Base-by-base conservation (phyloP, 768 basidiomycete species). In the Rhizopogon sp. region DNA sequence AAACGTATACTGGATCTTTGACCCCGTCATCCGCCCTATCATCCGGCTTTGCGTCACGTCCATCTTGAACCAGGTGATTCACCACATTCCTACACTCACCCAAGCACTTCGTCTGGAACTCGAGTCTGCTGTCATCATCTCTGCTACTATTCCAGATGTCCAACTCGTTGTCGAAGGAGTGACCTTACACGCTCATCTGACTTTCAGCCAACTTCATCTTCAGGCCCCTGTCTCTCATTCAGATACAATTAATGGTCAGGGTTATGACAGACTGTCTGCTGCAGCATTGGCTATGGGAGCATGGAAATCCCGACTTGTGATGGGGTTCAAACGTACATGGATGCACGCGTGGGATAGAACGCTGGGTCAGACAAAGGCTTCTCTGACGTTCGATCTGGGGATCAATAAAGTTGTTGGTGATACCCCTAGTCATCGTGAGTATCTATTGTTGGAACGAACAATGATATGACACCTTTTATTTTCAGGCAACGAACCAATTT, bases 321-420 rank as follows among this genome's bases (percentile, higher is more conserved):
- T 76, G 46, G 83, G 87, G 56, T 73, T 88, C 49, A 76, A 74
- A 44, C 74, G 88, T 54, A 81, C 87, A 25, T 79, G 87, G 74
- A 82, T 84, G 49, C 76, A 81, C 52, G 87, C 87, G 41, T 83
- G 87, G 74, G 84, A 87, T 57, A 76, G 81, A 51, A 87, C 87
- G 25, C 78, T 86, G 74, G 87, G 84, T 11, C 77, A 74, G 40
- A 84, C 82, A 46, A 79, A 78, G 51, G 88, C 84, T 17, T 76
- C 76, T 11, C 77, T 79, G 2, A 74, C 76, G 4, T 67, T 88
- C 49, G 71, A 76, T 47, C 65, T 89, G 41, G 76, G 71, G 40
- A 64, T 83, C 43, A 71, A 70, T 42, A 74, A 78, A 47, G 67
- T 87, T 33, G 67, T 72, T 40, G 81, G 80, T 10, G 74, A 68